Base-by-base conservation (phyloP, 768 basidiomycete genomes). In the Tulasnella sp. region DNA sequence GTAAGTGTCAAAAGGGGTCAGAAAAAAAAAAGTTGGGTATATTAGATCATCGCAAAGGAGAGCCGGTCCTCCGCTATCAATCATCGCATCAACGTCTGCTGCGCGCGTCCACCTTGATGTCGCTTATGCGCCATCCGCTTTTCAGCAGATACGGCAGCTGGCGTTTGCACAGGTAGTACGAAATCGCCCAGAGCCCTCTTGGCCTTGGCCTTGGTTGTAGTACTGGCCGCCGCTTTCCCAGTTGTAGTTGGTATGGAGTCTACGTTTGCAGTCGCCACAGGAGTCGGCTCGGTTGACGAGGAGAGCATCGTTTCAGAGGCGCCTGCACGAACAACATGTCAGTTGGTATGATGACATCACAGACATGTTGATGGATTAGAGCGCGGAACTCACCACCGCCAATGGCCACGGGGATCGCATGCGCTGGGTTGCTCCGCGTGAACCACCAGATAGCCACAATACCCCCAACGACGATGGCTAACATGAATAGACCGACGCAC, bases 401-500 rank as follows among this genome's bases (percentile, higher is more conserved):
- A 24, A 61, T 43, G 25, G 59, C 59, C 4, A 62, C 43, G 17
- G 60, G 60, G 31, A 24, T 34, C 15, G 5, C 8, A 49, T 62
- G 62, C 27, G 34, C 60, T 17, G 61, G 61, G 30, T 49, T 48
- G 17, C 48, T 41, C 17, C 48, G 48, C 17, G 46, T 60, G 34
- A 61, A 60, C 43, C 49, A 53, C 49, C 63, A 51, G 30, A 42
- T 49, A 22, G 59, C 25, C 27, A 49, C 62, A 29, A 46, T 62
- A 21, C 62, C 62, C 11, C 49, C 62, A 21, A 43, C 51, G 44
- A 60, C 49, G 27, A 12, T 38, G 38, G 25, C 21, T 9, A 62
- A 44, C 10, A 62, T 25, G 27, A 62, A 38, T 12, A 62, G 9
- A n/a, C 61, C 60, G 38, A 61, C n/a, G 31, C 61, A 29, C 49